Percentiles rank a stretch among this genome's conserved stretches.
phyloP scores from a whole-genome alignment of 2,329 filamentous ascomycete species.

The Magnaporthiopsis rhizophila region DNA sequence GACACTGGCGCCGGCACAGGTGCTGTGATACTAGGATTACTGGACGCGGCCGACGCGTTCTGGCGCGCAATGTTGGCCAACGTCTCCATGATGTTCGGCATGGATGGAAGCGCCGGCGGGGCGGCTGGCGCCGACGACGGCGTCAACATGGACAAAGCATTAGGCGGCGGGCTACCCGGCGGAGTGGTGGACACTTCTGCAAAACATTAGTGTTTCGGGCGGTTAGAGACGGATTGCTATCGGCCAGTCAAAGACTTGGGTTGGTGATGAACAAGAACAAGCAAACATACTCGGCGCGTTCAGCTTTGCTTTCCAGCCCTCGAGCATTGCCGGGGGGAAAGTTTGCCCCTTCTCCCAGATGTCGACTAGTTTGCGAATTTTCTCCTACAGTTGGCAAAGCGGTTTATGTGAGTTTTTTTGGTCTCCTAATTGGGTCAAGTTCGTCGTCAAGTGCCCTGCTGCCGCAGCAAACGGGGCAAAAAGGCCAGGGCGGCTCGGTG shows the following conservation, averaged over 20 bases:
- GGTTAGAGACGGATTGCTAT: background rate
- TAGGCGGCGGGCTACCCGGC: slow-evolving; percentile 49
- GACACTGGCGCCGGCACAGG: slow-evolving; percentile 16
- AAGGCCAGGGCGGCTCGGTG: background rate
- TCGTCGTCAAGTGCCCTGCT: background rate
- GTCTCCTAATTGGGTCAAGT: background rate
- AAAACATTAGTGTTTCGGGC: slow-evolving; percentile 17
- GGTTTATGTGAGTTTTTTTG: background rate
- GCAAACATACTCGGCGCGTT: slow-evolving; percentile 35
- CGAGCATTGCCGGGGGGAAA: slow-evolving; percentile 74
- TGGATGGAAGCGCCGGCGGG: slow-evolving; percentile 33
- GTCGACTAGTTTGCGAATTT: slow-evolving; percentile 89
- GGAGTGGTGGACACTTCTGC: slow-evolving; percentile 65
- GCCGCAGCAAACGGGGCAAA: slow-evolving; percentile 8
- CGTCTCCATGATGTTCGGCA: slow-evolving; percentile 62
- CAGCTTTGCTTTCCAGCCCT: slow-evolving; percentile 74
- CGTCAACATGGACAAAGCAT: slow-evolving; percentile 31
- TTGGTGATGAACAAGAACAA: background rate
- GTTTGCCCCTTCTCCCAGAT: slow-evolving; percentile 97
- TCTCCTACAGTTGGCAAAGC: slow-evolving; percentile 58
- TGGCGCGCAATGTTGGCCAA: slow-evolving; percentile 75
- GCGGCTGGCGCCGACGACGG: slow-evolving; percentile 16
- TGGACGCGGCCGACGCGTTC: slow-evolving; percentile 45
- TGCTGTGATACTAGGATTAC: slow-evolving; percentile 32
- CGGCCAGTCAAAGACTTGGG: background rate